phyloP scores from a whole-genome alignment of 805 yeast genomes.

The Teunomyces kruisii region DNA sequence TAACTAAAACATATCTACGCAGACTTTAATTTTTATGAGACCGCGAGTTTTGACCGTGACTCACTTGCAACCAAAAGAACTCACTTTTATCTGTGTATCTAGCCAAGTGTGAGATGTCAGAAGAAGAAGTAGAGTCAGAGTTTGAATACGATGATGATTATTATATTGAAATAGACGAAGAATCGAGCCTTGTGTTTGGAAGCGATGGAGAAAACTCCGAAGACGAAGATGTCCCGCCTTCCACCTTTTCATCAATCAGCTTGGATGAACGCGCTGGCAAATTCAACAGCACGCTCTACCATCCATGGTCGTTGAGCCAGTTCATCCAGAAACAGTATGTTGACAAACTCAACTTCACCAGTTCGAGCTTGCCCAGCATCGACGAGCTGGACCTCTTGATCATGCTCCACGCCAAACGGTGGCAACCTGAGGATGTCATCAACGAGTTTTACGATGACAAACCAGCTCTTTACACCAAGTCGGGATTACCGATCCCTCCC shows the following conservation, averaged over 20 bases:
- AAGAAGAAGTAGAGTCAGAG: constrained; percentile 9
- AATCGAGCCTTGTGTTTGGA: constrained; percentile 7
- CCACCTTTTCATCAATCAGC: not conserved
- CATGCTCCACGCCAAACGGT: constrained; percentile 36
- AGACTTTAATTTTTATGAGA: not conserved
- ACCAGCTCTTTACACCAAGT: constrained; percentile 19
- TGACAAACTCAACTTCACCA: constrained; percentile 21
- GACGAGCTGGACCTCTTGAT: constrained; percentile 30
- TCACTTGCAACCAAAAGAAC: not conserved
- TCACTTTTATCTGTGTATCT: not conserved
- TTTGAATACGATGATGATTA: constrained; percentile 12
- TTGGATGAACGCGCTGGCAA: not conserved
- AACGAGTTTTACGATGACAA: constrained; percentile 35
- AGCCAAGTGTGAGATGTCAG: constrained; percentile 4
- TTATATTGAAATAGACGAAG: too few species aligned
- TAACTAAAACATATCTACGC: not conserved
- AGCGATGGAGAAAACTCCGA: constrained; percentile 10
- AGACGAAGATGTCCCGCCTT: not conserved
- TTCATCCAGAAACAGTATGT: constrained; percentile 25
- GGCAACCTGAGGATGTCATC: constrained; percentile 42
- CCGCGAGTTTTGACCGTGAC: not conserved
- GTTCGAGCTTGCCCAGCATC: constrained; percentile 27
- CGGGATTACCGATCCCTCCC: constrained; percentile 24
- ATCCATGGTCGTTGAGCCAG: constrained; percentile 26
- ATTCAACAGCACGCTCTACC: constrained; percentile 12